phyloP scores from a whole-genome alignment of 2,329 filamentous ascomycete genomes.

The Davidsoniella australis region DNA sequence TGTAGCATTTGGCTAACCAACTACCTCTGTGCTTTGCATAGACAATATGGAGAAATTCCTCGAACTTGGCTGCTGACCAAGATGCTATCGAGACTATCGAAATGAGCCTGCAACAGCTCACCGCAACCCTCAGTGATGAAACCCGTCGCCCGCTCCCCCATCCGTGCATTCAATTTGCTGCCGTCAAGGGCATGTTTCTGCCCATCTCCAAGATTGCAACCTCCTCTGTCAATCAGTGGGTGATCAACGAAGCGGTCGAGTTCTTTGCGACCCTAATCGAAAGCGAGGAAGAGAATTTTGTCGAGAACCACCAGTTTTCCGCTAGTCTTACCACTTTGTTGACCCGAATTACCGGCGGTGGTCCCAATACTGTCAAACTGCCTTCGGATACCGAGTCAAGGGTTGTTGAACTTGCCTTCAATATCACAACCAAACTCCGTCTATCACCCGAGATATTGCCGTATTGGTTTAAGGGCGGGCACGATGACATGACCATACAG shows the following conservation, averaged over 20 bases:
- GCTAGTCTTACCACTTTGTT: constrained; percentile 75
- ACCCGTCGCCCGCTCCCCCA: constrained; percentile 76
- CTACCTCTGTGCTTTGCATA: constrained; percentile 4
- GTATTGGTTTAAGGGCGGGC: constrained; percentile 69
- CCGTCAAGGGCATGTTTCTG: constrained; percentile 74
- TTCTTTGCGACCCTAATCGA: constrained; percentile 89
- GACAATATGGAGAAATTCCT: constrained; percentile 40
- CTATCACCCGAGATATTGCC: constrained; percentile 72
- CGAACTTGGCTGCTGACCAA: constrained; percentile 41
- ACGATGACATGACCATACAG: constrained; percentile 15
- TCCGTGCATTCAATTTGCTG: constrained; percentile 76
- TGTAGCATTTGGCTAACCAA: background rate
- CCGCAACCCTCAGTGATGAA: constrained; percentile 69
- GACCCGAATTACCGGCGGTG: constrained; percentile 54
- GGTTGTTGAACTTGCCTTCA: constrained; percentile 85
- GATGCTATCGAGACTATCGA: constrained; percentile 47
- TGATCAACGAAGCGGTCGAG: constrained; percentile 68
- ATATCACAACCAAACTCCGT: constrained; percentile 89
- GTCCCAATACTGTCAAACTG: constrained; percentile 47
- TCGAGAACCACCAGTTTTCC: constrained; percentile 74
- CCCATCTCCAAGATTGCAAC: constrained; percentile 79
- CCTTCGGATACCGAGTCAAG: constrained; percentile 70
- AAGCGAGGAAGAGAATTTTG: constrained; percentile 88
- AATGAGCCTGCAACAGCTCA: constrained; percentile 44
- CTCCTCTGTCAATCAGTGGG: constrained; percentile 65